Evolutionary conservation across 768 basidiomycete species (phyloP), one percentile per base, ranked within the genome.

Genomic region (Royoungia palumana): DNA sequence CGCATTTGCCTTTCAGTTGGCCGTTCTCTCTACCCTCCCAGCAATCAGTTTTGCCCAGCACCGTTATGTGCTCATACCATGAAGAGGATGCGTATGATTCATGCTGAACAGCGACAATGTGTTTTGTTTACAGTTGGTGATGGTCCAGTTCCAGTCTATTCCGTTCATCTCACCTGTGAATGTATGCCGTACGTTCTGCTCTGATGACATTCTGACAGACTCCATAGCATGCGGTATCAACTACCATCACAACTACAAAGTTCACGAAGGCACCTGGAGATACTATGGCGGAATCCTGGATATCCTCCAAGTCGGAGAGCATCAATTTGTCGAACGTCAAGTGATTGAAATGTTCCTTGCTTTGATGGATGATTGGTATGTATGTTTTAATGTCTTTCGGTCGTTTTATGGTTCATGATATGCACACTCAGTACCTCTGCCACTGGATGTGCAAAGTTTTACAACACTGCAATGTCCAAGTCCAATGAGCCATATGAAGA

Each of bases 31-130:
- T 52, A 51, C n/a, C 54, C 39, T 4, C 50, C 39, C 0, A 27
- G 6, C 4, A n/a, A n/a, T n/a, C 41, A 47, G 3, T 10, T 4
- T 2, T 48, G 41, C 2, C 8, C 3, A 0, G 14, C 20, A 0
- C 5, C 32, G 3, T 6, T 24, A n/a, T 55, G 51, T 35, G 36
- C 51, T 1, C 14, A 5, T 4, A 49, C 27, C 0, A 21, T 42
- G 4, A 53, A 53, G 7, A 46, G 46, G 0, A 52, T 52, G 35
- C 7, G 11, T 0, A 46, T 53, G 47, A 53, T 55, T 44, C 35
- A 6, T 30, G 47, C 46, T 0, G 1, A 55, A 19, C 50, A 53
- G 12, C 3, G 24, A 0, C 35, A 53, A 5, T 36, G 27, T 6
- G 6, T 52, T 0, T 13, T 55, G 6, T 52, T 47, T 3, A 52